These are phyloP conservation scores for Candida lessepsii DNA, from an alignment of 805 yeast genomes.

Conservation along the genomic window DNA sequence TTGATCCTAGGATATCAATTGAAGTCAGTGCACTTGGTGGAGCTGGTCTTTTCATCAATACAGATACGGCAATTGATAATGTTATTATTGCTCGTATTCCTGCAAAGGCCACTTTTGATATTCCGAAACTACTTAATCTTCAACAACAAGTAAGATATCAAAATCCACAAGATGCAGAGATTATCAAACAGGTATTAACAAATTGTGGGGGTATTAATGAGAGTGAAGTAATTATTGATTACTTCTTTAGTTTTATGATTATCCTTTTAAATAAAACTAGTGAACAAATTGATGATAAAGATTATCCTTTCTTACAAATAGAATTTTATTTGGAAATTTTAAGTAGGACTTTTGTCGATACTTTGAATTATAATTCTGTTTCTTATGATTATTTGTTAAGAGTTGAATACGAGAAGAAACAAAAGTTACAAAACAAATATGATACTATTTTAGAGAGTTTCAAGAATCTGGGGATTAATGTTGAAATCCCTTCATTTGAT, in stretches of 20 bases:
- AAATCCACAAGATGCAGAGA: constrained; percentile 20
- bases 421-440: constrained; percentile 14
- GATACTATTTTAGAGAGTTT: constrained; percentile 11
- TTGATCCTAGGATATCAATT: constrained; percentile 19
- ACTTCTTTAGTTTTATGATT: constrained; percentile 24
- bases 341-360: constrained; percentile 15
- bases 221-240: constrained; percentile 26
- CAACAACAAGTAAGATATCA: constrained; percentile 19
- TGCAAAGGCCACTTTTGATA: constrained; percentile 18
- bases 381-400: constrained; percentile 11
- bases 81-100: constrained; percentile 23
- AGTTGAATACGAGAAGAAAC: constrained; percentile 8
- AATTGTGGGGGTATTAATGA: constrained; percentile 26
- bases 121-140: constrained; percentile 18
- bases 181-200: constrained; percentile 21
- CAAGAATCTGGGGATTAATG: neutral
- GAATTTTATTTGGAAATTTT: constrained; percentile 21
- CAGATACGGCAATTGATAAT: constrained; percentile 14
- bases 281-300: neutral
- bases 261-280: constrained; percentile 10
- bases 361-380: constrained; percentile 7
- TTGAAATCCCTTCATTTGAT: constrained; percentile 13
- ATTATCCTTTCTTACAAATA: constrained; percentile 10
- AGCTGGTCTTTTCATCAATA: constrained; percentile 24
- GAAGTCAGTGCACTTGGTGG: constrained; percentile 30